phyloP scores from a whole-genome alignment of 768 basidiomycete species.

The Macrocybe gigantea region DNA sequence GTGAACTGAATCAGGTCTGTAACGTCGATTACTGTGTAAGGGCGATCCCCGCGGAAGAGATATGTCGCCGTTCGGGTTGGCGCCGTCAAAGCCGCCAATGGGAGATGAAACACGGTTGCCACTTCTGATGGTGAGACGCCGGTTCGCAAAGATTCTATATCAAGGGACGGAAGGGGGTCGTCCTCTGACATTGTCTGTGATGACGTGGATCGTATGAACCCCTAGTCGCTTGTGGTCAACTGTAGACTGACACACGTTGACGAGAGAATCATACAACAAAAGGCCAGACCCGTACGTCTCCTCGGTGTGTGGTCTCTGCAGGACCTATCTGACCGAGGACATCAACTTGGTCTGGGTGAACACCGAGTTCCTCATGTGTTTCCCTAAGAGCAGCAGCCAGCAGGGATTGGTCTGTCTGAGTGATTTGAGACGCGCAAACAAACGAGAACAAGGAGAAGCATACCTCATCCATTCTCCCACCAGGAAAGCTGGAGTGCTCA shows the following conservation, averaged over 20 bases:
- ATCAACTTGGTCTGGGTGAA: conserved; percentile 54
- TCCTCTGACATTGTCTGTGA: conserved; percentile 19
- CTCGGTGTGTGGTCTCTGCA: conserved; percentile 49
- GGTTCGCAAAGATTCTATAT: conserved; percentile 38
- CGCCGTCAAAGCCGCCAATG: conserved; percentile 45
- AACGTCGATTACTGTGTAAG: conserved; percentile 67
- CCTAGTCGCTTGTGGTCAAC: conserved; percentile 9
- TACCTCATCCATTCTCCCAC: conserved; percentile 65
- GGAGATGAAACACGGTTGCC: conserved; percentile 65
- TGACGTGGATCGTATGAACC: conserved; percentile 41
- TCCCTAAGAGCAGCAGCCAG: conserved; percentile 62
- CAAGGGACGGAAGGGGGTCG: conserved; percentile 55
- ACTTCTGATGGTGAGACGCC: conserved; percentile 58
- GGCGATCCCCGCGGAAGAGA: conserved; percentile 48
- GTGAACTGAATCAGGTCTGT: conserved; percentile 44
- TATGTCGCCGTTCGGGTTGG: conserved; percentile 41
- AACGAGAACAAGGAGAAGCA: conserved; percentile 8
- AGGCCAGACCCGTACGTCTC: conserved; percentile 66
- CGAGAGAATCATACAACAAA: conserved; percentile 49
- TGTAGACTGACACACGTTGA: background rate
- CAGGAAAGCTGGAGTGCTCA: conserved; percentile 56
- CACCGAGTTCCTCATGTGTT: conserved; percentile 68
- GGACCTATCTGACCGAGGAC: conserved; percentile 63
- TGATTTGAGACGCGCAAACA: conserved; percentile 4
- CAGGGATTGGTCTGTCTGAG: conserved; percentile 47